A percentile compares a stretch with the other conserved stretches of the same genome.
phyloP scores from a whole-genome alignment of 192 early-diverging fungal species.

The Coemansia sp. region DNA sequence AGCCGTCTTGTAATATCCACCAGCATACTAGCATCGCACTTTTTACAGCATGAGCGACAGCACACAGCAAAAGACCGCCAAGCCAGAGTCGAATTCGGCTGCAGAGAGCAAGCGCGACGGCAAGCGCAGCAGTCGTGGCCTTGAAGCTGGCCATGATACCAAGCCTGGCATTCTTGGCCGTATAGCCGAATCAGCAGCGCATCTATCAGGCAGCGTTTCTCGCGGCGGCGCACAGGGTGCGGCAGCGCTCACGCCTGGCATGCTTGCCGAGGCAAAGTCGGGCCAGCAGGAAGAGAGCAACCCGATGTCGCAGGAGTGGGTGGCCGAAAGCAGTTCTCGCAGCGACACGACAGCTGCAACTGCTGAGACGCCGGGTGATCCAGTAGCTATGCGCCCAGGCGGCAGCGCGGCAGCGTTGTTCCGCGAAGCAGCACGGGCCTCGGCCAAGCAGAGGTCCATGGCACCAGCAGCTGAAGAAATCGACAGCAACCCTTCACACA shows the following conservation, averaged over 20 bases:
- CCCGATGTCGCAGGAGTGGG: conserved; percentile 16
- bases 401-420: conserved; percentile 65
- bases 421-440: conserved; percentile 39
- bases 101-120: neutral
- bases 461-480: neutral
- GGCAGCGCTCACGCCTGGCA: conserved; percentile 2
- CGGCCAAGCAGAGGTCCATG: too few relatives aligned
- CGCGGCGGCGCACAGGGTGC: conserved; percentile 7
- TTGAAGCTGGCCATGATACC: neutral
- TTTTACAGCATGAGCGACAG: neutral
- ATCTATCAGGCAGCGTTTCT: conserved; percentile 21
- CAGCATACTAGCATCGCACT: too few relatives aligned
- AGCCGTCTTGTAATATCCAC: too few relatives aligned
- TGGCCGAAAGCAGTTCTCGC: conserved; percentile 9
- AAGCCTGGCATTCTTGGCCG: conserved; percentile 14
- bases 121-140: too few relatives aligned
- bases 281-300: conserved; percentile 7
- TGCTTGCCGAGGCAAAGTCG: conserved; percentile 25
- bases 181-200: conserved; percentile 28
- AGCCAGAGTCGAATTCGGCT: neutral
- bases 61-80: neutral
- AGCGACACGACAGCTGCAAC: conserved; percentile 51
- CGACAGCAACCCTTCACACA: neutral
- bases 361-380: neutral
- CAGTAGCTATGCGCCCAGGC: neutral